phyloP scores from a whole-genome alignment of 495 filamentous ascomycete genomes.

The Penicillium paradoxum region DNA sequence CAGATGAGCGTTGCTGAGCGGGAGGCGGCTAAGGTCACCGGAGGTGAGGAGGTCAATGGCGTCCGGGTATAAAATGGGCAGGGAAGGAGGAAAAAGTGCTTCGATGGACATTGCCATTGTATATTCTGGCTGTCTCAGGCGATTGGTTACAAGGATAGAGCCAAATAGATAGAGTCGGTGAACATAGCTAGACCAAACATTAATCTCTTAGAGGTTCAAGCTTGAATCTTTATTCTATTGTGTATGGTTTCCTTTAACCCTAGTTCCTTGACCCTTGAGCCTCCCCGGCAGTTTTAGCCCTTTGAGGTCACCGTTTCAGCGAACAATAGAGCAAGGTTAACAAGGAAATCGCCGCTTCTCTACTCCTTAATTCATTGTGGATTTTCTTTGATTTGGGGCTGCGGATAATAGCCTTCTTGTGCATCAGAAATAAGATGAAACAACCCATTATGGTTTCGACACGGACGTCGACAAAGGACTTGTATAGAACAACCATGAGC shows the following conservation, averaged over 20 bases:
- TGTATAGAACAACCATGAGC: neutral
- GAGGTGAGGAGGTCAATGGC: slow-evolving; percentile 34
- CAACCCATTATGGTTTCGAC: neutral
- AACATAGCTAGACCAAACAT: slow-evolving; percentile 12
- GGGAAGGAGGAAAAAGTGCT: neutral
- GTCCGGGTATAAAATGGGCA: slow-evolving; percentile 18
- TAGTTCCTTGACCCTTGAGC: neutral
- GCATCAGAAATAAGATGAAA: neutral
- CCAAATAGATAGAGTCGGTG: neutral
- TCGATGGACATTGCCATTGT: slow-evolving; percentile 15
- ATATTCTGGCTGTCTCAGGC: neutral
- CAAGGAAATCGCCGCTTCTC: neutral
- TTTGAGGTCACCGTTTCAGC: neutral
- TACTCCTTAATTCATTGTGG: neutral
- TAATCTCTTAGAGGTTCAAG: neutral
- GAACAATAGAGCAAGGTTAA: neutral
- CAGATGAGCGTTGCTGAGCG: slow-evolving; percentile 41
- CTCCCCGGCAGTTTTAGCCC: neutral
- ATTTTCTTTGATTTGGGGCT: neutral
- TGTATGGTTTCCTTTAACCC: neutral
- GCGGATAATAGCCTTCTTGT: slow-evolving; percentile 1
- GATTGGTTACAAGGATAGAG: slow-evolving; percentile 12
- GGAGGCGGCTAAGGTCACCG: slow-evolving; percentile 33
- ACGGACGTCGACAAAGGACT: neutral
- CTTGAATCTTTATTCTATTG: neutral